phyloP scores from a whole-genome alignment of 805 yeast species.

The Wickerhamomyces bovis region DNA sequence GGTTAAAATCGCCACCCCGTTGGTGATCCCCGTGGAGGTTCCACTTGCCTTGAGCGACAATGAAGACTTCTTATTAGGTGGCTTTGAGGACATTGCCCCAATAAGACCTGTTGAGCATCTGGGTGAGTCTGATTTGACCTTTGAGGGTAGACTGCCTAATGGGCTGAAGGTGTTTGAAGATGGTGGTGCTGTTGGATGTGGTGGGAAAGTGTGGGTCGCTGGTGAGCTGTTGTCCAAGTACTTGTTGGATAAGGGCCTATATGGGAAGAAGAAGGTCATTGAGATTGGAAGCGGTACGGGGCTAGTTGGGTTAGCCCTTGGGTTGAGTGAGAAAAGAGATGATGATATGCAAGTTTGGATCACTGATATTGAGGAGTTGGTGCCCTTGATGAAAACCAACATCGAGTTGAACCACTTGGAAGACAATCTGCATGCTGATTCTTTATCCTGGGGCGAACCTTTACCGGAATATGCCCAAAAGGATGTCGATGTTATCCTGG shows the following conservation, averaged over 20 bases:
- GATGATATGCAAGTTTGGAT: conserved; percentile 33
- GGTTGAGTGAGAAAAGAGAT: conserved; percentile 17
- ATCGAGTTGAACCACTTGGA: conserved; percentile 34
- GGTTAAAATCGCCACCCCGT: neutral
- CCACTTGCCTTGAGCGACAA: neutral
- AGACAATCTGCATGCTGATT: conserved; percentile 33
- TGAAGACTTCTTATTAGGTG: neutral
- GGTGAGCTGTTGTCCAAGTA: conserved; percentile 49
- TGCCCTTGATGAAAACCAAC: conserved; percentile 42
- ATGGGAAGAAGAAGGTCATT: conserved; percentile 28
- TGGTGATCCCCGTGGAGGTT: neutral
- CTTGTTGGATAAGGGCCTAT: conserved; percentile 24
- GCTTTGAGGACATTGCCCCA: conserved; percentile 29
- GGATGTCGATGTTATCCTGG: conserved; percentile 41
- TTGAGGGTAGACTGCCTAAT: conserved; percentile 31
- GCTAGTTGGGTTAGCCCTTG: conserved; percentile 39
- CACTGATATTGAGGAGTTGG: conserved; percentile 44
- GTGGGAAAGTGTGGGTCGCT: conserved; percentile 60
- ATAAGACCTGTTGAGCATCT: conserved; percentile 29
- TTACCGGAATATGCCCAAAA: conserved; percentile 31
- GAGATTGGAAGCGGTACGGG: conserved; percentile 61
- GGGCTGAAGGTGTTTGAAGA: conserved; percentile 42
- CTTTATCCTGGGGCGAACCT: conserved; percentile 39
- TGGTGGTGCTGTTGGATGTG: conserved; percentile 56
- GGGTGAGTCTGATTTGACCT: conserved; percentile 33